These are phyloP conservation scores for Nitzschia putrida DNA, from an alignment of 108 stramenopile genomes.

Conservation along the genomic window DNA sequence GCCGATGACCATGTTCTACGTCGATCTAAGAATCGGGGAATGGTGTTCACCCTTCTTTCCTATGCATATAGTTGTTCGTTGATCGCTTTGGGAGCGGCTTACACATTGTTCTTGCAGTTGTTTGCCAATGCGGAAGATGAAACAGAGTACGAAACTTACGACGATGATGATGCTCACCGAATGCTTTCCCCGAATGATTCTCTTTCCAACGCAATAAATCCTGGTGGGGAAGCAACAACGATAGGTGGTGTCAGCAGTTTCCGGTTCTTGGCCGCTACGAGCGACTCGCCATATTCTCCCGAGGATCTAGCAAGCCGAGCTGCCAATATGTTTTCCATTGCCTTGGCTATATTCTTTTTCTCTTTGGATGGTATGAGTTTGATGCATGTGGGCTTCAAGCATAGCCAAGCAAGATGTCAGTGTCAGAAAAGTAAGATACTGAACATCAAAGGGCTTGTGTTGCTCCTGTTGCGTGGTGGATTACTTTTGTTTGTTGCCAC, in stretches of 20 bases:
- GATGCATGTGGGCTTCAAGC: conserved; percentile 34
- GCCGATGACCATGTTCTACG: conserved; percentile 35
- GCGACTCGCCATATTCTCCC: not conserved
- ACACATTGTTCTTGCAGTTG: conserved; percentile 38
- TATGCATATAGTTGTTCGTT: conserved; percentile 32
- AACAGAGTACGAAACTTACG: not conserved
- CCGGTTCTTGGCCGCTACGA: too few relatives aligned
- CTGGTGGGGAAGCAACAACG: too few relatives aligned
- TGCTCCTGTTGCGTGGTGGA: conserved; percentile 21
- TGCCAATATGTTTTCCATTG: conserved; percentile 36
- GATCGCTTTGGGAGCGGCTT: conserved; percentile 43
- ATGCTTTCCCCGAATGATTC: not conserved
- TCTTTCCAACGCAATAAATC: too few relatives aligned
- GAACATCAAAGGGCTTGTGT: conserved; percentile 1
- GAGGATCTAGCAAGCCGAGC: not conserved
- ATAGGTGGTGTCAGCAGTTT: not conserved
- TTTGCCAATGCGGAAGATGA: conserved; percentile 16
- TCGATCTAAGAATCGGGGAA: conserved; percentile 21
- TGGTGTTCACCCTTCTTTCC: conserved; percentile 11
- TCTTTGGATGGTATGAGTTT: conserved; percentile 47
- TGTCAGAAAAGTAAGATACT: not conserved
- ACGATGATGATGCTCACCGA: not conserved
- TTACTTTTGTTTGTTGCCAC: conserved; percentile 35
- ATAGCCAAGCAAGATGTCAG: conserved; percentile 2
- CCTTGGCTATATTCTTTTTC: conserved; percentile 35